Evolutionary conservation across 345 rosid species (phyloP).

Genomic region (Sapria himalayana): DNA sequence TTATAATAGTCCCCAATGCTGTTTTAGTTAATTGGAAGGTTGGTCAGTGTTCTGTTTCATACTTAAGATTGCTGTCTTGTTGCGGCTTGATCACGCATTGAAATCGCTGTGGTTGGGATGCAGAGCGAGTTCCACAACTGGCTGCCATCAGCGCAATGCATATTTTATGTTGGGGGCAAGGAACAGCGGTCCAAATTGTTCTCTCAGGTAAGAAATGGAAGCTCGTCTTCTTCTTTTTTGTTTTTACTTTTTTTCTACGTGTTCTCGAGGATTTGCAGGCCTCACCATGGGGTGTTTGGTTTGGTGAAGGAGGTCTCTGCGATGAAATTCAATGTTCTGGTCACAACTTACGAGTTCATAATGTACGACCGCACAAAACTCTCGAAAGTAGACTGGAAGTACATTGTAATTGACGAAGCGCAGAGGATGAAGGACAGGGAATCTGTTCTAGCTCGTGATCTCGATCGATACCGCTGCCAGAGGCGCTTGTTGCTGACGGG

Average conservation of each 20-base stretch:
- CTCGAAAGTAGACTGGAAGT: slow-evolving; percentile 95
- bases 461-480: slow-evolving; percentile 95
- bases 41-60: slow-evolving; percentile 10
- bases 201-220: slow-evolving; percentile 46
- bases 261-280: slow-evolving; percentile 11
- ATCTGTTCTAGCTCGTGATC: slow-evolving; percentile 99
- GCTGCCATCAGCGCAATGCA: slow-evolving; percentile 94
- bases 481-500: slow-evolving; percentile 99
- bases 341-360: slow-evolving; percentile 95
- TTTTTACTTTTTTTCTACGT: slow-evolving; percentile 6
- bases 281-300: slow-evolving; percentile 9
- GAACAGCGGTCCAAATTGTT: slow-evolving; percentile 87
- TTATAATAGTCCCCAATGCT: slow-evolving; percentile 97
- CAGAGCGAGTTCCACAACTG: slow-evolving; percentile 96
- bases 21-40: slow-evolving; percentile 99
- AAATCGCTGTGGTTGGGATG: slow-evolving; percentile 11
- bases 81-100: no score
- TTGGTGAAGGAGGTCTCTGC: slow-evolving; percentile 69
- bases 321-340: slow-evolving; percentile 91
- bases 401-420: slow-evolving; percentile 96
- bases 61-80: slow-evolving; percentile 1
- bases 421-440: slow-evolving; percentile 99
- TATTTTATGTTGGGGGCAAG: slow-evolving; percentile 83
- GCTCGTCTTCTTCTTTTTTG: not conserved
- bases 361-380: slow-evolving; percentile 97